Conservation (phyloP, 2,329 filamentous ascomycete species). For the Colletotrichum neosansevieriae region DNA sequence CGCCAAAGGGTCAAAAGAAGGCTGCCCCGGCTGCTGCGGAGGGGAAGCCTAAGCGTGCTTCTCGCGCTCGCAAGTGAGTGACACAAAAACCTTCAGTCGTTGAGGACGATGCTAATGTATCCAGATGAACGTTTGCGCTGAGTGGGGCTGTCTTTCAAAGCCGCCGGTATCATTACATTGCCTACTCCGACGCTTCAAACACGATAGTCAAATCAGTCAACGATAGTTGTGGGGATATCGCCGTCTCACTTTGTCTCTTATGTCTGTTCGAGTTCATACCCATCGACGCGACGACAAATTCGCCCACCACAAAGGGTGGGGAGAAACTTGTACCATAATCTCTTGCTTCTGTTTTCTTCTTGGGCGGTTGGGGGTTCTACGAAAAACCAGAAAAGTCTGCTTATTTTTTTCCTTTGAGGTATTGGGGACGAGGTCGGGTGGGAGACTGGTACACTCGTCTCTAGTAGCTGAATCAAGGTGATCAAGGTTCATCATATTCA, state of each 20-base stretch:
- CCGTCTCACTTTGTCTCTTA: background rate
- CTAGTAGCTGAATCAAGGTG: no score
- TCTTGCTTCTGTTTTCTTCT: background rate
- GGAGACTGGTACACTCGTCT: no score
- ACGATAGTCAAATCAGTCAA: no score
- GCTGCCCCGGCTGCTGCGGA: constrained; percentile 31
- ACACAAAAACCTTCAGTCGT: background rate
- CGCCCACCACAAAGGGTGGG: background rate
- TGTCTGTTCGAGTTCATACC: constrained; percentile 25
- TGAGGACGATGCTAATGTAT: background rate
- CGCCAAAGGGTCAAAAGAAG: constrained; percentile 35
- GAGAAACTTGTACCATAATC: constrained; percentile 14
- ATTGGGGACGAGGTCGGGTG: no score
- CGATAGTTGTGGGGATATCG: background rate
- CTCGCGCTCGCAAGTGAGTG: constrained; percentile 33
- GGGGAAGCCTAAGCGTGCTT: constrained; percentile 25
- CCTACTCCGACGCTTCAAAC: no score
- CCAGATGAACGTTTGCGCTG: background rate
- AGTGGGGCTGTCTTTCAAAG: no score
- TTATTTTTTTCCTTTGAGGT: no score
- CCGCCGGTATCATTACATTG: no score
- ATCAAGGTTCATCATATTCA: no score
- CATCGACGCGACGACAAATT: constrained; percentile 10
- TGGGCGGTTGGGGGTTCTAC: background rate
- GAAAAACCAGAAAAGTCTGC: background rate